A percentile compares a stretch with the other conserved stretches of the same genome.
These are phyloP conservation scores for Pythium volutum DNA, from an alignment of 352 stramenopile genomes.

Conservation along the genomic window DNA sequence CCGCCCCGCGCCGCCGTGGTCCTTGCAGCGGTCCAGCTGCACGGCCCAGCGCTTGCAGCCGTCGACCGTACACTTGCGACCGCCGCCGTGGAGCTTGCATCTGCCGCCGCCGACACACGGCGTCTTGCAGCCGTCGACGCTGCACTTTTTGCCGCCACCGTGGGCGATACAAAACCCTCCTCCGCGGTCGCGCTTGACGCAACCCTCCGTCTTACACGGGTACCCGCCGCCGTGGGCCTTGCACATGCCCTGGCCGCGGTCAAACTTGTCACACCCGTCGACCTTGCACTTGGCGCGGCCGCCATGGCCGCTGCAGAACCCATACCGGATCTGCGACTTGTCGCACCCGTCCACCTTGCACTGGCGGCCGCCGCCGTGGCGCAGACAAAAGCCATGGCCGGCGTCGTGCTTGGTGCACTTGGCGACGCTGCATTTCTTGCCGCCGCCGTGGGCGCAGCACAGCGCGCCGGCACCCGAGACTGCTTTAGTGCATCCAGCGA, in stretches of 20 bases:
- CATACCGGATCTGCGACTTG: constrained; percentile 79
- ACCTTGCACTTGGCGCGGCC: constrained; percentile 71
- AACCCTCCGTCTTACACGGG: constrained; percentile 72
- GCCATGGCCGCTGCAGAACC: constrained; percentile 69
- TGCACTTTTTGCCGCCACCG: constrained; percentile 83
- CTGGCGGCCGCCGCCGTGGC: constrained; percentile 64
- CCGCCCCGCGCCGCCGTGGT: constrained; percentile 67
- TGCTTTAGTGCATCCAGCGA: constrained; percentile 50
- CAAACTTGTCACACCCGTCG: constrained; percentile 72
- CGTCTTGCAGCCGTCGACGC: constrained; percentile 57
- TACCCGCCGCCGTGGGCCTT: constrained; percentile 83
- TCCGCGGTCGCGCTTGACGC: constrained; percentile 82
- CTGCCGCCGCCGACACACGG: constrained; percentile 67
- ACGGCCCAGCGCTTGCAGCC: constrained; percentile 63
- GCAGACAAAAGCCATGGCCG: constrained; percentile 58
- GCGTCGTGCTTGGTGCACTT: constrained; percentile 76
- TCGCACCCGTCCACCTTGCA: constrained; percentile 57
- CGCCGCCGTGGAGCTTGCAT: constrained; percentile 69
- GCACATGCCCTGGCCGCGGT: constrained; percentile 73
- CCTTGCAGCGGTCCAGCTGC: constrained; percentile 67
- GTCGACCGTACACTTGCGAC: constrained; percentile 46
- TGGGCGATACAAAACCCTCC: constrained; percentile 74
- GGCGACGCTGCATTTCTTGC: constrained; percentile 64
- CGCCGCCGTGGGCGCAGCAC: constrained; percentile 65
- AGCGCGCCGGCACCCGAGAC: constrained; percentile 44